Evolutionary conservation across 805 yeast species (phyloP).

Genomic region (Debaryomyces prosopidis): DNA sequence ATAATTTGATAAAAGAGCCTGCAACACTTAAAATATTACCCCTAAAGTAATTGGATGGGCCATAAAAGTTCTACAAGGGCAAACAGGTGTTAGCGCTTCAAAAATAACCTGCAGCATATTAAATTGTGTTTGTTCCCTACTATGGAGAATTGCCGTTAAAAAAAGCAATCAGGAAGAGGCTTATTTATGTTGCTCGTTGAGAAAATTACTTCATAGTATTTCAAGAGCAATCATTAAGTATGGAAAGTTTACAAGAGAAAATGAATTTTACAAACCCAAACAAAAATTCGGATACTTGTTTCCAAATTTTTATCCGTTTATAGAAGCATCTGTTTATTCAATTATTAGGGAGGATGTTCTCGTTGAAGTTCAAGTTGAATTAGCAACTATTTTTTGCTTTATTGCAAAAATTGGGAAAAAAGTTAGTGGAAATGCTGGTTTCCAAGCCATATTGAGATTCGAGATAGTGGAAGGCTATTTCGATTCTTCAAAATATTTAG

Average conservation of each 20-base stretch:
- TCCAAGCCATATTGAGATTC: constrained; percentile 36
- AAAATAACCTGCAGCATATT: constrained; percentile 64
- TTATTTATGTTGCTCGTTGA: constrained; percentile 45
- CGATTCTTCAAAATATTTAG: constrained; percentile 42
- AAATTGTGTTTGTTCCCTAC: constrained; percentile 46
- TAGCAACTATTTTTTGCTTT: constrained; percentile 60
- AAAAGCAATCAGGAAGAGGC: constrained; percentile 30
- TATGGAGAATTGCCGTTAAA: constrained; percentile 30
- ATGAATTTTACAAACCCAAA: constrained; percentile 53
- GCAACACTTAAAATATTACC: constrained; percentile 40
- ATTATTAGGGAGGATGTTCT: constrained; percentile 66
- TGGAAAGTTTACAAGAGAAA: constrained; percentile 48
- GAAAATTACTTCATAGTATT: constrained; percentile 56
- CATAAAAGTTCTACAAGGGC: constrained; percentile 54
- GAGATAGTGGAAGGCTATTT: constrained; percentile 34
- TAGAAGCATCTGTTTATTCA: constrained; percentile 68
- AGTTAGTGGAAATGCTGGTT: constrained; percentile 45
- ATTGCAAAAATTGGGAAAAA: constrained; percentile 51
- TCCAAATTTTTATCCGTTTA: constrained; percentile 69
- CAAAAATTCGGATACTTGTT: constrained; percentile 69
- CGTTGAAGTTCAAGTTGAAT: constrained; percentile 72
- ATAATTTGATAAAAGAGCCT: constrained; percentile 30
- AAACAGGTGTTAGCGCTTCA: constrained; percentile 55
- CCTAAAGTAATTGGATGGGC: constrained; percentile 54
- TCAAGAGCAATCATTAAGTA: constrained; percentile 52